Conservation (phyloP, 805 yeast species). For the Saccharomycopsis selenospora region DNA sequence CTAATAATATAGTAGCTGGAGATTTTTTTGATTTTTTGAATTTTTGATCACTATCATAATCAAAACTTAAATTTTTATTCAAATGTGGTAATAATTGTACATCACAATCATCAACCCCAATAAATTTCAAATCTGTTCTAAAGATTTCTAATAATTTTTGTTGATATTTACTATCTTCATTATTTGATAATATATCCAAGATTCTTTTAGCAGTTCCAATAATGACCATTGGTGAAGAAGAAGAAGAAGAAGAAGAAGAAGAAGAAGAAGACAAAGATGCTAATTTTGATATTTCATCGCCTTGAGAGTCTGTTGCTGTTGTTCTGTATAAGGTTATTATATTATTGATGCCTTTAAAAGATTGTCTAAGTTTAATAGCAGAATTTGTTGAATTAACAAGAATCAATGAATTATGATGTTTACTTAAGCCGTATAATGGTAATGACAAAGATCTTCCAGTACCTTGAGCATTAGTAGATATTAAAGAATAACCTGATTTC, state of each 20-base stretch:
- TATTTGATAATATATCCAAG: background rate
- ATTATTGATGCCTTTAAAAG: background rate
- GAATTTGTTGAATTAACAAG: background rate
- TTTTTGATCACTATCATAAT: background rate
- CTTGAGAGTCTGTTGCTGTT: background rate
- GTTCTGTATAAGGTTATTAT: background rate
- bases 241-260: too few species aligned
- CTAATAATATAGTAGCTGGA: background rate
- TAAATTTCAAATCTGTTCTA: background rate
- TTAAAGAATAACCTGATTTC: background rate
- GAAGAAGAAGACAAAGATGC: background rate
- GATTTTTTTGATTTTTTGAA: background rate
- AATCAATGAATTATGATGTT: background rate
- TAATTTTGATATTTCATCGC: background rate
- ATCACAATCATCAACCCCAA: background rate
- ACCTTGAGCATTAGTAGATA: background rate
- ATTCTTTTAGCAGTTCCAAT: background rate
- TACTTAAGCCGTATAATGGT: background rate
- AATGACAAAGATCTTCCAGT: background rate
- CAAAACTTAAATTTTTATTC: background rate
- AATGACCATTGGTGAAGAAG: too few species aligned
- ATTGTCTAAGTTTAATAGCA: background rate
- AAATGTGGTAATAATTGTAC: background rate
- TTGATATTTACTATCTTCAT: background rate
- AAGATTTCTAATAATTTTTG: background rate